Base-by-base conservation (phyloP, 495 filamentous ascomycete genomes). In the Penicillium coprophilum region DNA sequence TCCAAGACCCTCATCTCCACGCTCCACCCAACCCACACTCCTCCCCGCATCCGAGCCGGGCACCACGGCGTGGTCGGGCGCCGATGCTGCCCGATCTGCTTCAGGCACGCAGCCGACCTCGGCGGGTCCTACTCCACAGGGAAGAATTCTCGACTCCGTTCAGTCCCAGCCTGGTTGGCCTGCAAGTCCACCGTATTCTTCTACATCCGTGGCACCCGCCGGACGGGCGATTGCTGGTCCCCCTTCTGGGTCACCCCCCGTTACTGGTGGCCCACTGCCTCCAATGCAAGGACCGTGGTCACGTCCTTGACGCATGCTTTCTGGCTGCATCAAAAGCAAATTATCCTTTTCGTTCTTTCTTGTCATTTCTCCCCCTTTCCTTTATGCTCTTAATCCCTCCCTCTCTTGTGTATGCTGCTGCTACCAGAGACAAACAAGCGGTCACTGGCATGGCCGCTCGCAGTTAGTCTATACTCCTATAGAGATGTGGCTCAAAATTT, bases 1-100 rank as follows among this genome's bases (percentile, higher is more conserved):
- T 24, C 53, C 72, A 13, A 65, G 80, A 24, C 80, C 80, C 0
- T 46, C 72, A 1, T 80, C 80, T 6, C 80, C 80, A 19, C 66
- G 48, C 6, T 27, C 58, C 23, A 6, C 43, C 30, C 61, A 52
- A 28, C 40, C 53, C 39, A 30, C 32, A 15, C 46, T 56, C 12
- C 28, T 39, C n/a, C 30, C 62, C 20, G 24, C 50, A 12, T 23
- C 53, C 1, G 60, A 62, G n/a, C 38, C 47, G 21, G 34, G 53
- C 39, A 17, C 54, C 40, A 10, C 61, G 3, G 31, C 49, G 11
- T 57, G 58, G 55, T 53, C 47, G 31, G 57, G 57, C 46, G 49
- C 48, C 11, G 58, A 57, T 27, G 38, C 34, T 23, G 30, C 44
- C 53, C 48, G 61, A 50, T 36, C 32, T 13, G 32, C 53, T 30